A percentile compares a stretch with the other conserved stretches of the same genome.
These are phyloP conservation scores for Tetraselmis chui DNA, from an alignment of 139 green algal species.

Conservation along the genomic window DNA sequence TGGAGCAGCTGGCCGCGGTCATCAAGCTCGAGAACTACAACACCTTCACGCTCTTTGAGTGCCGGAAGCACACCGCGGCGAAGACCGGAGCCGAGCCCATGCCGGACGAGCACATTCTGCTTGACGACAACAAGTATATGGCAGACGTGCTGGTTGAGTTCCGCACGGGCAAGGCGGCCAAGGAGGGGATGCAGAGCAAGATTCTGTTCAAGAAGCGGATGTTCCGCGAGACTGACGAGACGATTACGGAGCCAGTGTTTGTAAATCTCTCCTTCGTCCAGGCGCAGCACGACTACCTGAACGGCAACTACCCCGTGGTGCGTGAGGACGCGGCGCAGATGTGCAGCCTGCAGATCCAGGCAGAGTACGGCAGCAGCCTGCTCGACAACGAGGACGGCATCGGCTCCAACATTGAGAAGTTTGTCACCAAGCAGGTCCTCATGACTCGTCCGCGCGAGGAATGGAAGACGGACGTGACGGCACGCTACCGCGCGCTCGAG, in stretches of 20 bases:
- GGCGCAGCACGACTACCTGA: slow-evolving; percentile 74
- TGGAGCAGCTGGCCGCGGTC: slow-evolving; percentile 73
- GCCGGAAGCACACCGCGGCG: slow-evolving; percentile 8
- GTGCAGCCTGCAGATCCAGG: slow-evolving; percentile 75
- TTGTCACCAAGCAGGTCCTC: slow-evolving; percentile 40
- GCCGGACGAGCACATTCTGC: slow-evolving; percentile 75
- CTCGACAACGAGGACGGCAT: slow-evolving; percentile 48
- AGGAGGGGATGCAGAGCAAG: slow-evolving; percentile 44
- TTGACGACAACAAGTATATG: slow-evolving; percentile 90
- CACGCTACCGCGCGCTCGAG: slow-evolving; percentile 69
- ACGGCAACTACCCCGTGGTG: slow-evolving; percentile 93
- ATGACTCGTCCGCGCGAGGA: slow-evolving; percentile 67
- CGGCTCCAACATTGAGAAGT: slow-evolving; percentile 55
- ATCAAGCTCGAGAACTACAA: slow-evolving; percentile 90
- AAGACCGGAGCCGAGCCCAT: slow-evolving; percentile 22
- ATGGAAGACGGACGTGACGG: slow-evolving; percentile 68
- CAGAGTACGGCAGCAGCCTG: slow-evolving; percentile 56
- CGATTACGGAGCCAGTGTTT: slow-evolving; percentile 90
- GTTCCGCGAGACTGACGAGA: slow-evolving; percentile 90
- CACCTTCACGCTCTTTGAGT: slow-evolving; percentile 93
- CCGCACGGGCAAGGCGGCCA: slow-evolving; percentile 44
- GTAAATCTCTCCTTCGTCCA: slow-evolving; percentile 91
- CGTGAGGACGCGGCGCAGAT: slow-evolving; percentile 91
- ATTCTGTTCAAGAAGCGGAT: slow-evolving; percentile 98
- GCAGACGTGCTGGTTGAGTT: slow-evolving; percentile 79